phyloP scores from a whole-genome alignment of 768 basidiomycete species.

The Postia placenta region DNA sequence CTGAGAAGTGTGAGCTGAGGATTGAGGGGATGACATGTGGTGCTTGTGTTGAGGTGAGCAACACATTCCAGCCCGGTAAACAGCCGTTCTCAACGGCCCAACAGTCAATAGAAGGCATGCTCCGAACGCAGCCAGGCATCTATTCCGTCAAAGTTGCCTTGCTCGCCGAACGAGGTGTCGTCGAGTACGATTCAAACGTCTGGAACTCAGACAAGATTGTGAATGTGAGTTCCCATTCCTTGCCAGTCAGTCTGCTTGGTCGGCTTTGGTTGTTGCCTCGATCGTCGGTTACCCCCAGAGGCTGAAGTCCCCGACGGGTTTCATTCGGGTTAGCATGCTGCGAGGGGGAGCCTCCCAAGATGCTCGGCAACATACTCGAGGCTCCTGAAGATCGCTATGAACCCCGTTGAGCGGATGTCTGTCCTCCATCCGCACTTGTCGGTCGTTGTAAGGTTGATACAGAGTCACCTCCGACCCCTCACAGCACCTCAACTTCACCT shows the following conservation, averaged over 20 bases:
- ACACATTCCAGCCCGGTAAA: background rate
- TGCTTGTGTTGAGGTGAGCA: conserved; percentile 76
- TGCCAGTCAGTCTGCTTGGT: background rate
- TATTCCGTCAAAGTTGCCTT: conserved; percentile 89
- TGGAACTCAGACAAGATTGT: conserved; percentile 84
- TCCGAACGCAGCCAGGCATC: conserved; percentile 84
- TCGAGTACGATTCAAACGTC: conserved; percentile 80
- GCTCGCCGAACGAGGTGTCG: conserved; percentile 87
- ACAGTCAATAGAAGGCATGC: conserved; percentile 81
- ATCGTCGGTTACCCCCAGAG: background rate
- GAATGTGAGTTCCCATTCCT: conserved; percentile 40
- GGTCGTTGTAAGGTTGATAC: too few relatives aligned
- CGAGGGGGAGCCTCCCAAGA: too few relatives aligned
- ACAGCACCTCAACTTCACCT: too few relatives aligned
- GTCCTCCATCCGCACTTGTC: too few relatives aligned
- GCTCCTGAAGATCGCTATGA: too few relatives aligned
- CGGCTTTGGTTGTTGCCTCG: background rate
- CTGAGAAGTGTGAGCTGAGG: conserved; percentile 66
- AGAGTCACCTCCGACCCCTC: too few relatives aligned
- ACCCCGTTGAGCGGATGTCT: too few relatives aligned
- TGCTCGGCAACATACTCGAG: too few relatives aligned
- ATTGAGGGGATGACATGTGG: conserved; percentile 92
- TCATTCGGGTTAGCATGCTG: too few relatives aligned
- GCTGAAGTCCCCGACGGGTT: too few relatives aligned
- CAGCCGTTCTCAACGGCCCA: background rate